These are phyloP conservation scores for Warburgia ugandensis DNA, from an alignment of 164 flowering plant species.

Conservation along the genomic window DNA sequence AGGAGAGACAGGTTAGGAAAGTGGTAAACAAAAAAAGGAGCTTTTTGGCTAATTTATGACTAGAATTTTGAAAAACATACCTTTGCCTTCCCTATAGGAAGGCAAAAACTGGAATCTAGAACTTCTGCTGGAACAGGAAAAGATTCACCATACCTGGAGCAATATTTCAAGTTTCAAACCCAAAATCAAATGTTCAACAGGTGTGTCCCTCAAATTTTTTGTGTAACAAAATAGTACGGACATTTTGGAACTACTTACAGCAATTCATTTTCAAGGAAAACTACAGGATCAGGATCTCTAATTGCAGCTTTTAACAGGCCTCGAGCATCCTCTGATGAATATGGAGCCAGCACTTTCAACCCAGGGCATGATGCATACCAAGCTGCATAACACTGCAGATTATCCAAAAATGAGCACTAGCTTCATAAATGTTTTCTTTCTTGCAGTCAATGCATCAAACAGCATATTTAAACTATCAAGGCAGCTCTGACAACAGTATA, in stretches of 20 bases:
- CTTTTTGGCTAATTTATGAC: too few species aligned
- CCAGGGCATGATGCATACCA: constrained; percentile 80
- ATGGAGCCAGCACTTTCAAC: constrained; percentile 73
- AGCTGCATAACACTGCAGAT: constrained; percentile 73
- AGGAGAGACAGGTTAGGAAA: background rate
- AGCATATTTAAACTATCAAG: background rate
- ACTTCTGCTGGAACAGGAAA: constrained; percentile 84
- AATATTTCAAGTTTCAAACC: constrained; percentile 1
- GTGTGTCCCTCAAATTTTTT: background rate
- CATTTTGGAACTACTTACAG: constrained; percentile 41
- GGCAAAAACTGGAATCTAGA: constrained; percentile 80
- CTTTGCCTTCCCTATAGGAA: constrained; percentile 94
- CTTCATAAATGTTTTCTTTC: background rate
- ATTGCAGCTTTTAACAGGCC: constrained; percentile 82
- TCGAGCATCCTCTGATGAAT: constrained; percentile 91
- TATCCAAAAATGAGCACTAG: constrained; percentile 2
- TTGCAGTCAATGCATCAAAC: background rate
- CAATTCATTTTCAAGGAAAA: constrained; percentile 93
- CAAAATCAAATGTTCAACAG: background rate
- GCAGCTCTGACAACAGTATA: too few species aligned
- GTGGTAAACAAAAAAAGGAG: background rate
- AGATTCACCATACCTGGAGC: constrained; percentile 78
- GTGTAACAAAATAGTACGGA: background rate
- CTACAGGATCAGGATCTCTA: constrained; percentile 80
- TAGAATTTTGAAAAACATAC: constrained; percentile 23